Percentiles rank a stretch among this genome's conserved stretches.
phyloP scores from a whole-genome alignment of 495 filamentous ascomycete species.

The Schizothecium vesticola region DNA sequence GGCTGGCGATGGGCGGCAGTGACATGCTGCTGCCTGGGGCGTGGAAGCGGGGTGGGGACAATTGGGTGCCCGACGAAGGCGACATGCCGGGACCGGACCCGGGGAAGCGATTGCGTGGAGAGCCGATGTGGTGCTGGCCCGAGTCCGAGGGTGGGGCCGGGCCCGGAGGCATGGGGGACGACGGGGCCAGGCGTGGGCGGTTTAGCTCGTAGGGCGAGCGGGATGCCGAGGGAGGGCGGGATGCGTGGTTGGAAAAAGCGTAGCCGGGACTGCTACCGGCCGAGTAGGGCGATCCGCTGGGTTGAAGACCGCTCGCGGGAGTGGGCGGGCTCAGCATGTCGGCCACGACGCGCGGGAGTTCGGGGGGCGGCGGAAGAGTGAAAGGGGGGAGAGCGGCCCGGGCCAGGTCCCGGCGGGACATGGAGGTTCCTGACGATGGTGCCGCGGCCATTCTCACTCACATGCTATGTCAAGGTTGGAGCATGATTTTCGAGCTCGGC shows the following conservation, averaged over 20 bases:
- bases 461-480: background rate
- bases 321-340: constrained; percentile 1
- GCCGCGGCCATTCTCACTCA: constrained; percentile 3
- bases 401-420: constrained; percentile 5
- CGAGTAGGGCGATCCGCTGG: constrained; percentile 13
- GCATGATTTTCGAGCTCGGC: background rate
- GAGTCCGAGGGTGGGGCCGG: background rate
- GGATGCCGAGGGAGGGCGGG: background rate
- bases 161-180: background rate
- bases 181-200: background rate
- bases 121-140: background rate
- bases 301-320: background rate
- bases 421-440: constrained; percentile 1
- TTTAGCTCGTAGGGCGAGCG: background rate
- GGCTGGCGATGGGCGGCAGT: constrained; percentile 20
- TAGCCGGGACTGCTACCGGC: constrained; percentile 10
- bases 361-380: constrained; percentile 12
- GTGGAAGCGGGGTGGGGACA: constrained; percentile 6
- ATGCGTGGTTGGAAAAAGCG: background rate
- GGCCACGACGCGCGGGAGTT: constrained; percentile 5
- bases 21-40: background rate
- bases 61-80: background rate
- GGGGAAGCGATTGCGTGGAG: constrained; percentile 8
- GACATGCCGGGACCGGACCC: background rate
- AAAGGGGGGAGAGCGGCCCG: constrained; percentile 13